Evolutionary conservation across 306 rosid species (phyloP).

Genomic region (Castanea mollissima): DNA sequence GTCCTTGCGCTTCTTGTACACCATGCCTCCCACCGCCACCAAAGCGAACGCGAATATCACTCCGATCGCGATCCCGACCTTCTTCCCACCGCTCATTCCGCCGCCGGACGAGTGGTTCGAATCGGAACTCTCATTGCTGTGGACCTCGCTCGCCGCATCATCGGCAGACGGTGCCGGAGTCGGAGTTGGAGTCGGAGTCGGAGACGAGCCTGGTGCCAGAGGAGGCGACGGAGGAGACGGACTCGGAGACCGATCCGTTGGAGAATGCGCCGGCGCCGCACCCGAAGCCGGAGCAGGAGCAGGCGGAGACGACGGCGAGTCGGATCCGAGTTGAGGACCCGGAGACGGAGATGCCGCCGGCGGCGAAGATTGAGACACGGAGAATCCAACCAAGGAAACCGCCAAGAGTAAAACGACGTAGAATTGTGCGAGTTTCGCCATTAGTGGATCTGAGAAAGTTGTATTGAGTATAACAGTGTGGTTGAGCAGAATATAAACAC

Average conservation of each 20-base stretch:
- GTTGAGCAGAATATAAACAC: too few relatives aligned
- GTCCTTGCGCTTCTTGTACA: slow-evolving; percentile 70
- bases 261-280: slow-evolving; percentile 9
- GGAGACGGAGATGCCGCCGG: slow-evolving; percentile 34
- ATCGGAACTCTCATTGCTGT: slow-evolving; percentile 2
- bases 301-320: slow-evolving; percentile 22
- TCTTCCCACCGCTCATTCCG: slow-evolving; percentile 63
- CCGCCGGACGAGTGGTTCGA: too few relatives aligned
- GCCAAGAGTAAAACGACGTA: slow-evolving; percentile 20
- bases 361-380: slow-evolving; percentile 29
- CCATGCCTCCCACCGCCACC: slow-evolving; percentile 50
- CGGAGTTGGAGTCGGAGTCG: slow-evolving; percentile 3
- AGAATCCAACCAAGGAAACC: slow-evolving; percentile 20
- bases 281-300: background rate
- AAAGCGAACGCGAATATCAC: slow-evolving; percentile 44
- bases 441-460: slow-evolving; percentile 39
- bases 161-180: slow-evolving; percentile 9
- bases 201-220: slow-evolving; percentile 27
- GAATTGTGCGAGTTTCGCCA: slow-evolving; percentile 36
- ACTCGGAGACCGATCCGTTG: slow-evolving; percentile 16
- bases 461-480: too few relatives aligned
- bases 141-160: background rate
- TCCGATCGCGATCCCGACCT: slow-evolving; percentile 70
- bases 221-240: slow-evolving; percentile 33
- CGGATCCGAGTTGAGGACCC: slow-evolving; percentile 8